phyloP scores from a whole-genome alignment of 495 filamentous ascomycete species.

The Cercophora sp. region DNA sequence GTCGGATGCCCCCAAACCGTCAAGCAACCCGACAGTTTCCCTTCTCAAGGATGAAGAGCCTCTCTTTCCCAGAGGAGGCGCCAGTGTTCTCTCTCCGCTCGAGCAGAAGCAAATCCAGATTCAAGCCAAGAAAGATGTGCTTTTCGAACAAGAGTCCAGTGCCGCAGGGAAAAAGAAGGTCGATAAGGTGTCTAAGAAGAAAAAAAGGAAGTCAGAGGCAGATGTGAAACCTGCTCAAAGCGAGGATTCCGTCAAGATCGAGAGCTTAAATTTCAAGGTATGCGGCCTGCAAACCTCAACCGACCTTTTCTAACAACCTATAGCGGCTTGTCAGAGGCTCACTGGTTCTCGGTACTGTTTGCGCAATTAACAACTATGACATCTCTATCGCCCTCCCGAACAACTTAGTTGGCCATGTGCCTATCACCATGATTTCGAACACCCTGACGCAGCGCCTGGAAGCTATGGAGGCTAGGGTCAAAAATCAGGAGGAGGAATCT shows the following conservation, averaged over 20 bases:
- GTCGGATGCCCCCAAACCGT: slow-evolving; percentile 20
- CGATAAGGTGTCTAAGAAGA: slow-evolving; percentile 44
- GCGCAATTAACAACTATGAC: slow-evolving; percentile 73
- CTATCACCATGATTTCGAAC: slow-evolving; percentile 85
- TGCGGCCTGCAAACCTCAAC: slow-evolving; percentile 12
- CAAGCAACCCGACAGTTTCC: slow-evolving; percentile 24
- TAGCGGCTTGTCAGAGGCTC: slow-evolving; percentile 79
- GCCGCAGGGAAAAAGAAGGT: slow-evolving; percentile 37
- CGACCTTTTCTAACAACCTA: slow-evolving; percentile 31
- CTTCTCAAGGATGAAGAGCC: slow-evolving; percentile 69
- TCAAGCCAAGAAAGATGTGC: slow-evolving; percentile 84
- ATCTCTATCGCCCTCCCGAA: slow-evolving; percentile 82
- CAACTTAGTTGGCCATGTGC: slow-evolving; percentile 83
- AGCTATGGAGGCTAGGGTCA: slow-evolving; percentile 54
- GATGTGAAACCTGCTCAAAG: slow-evolving; percentile 46
- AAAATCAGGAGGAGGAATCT: slow-evolving; percentile 26
- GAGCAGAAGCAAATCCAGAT: slow-evolving; percentile 96
- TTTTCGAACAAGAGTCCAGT: slow-evolving; percentile 75
- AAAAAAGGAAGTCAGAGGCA: slow-evolving; percentile 52
- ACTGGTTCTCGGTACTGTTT: slow-evolving; percentile 80
- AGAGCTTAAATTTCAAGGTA: slow-evolving; percentile 88
- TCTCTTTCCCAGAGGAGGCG: slow-evolving; percentile 89
- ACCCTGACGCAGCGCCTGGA: slow-evolving; percentile 53
- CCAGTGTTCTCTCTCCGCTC: slow-evolving; percentile 82
- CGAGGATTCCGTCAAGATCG: slow-evolving; percentile 65